Conservation (phyloP, 2,329 filamentous ascomycete species). For the Epichloe sp. region DNA sequence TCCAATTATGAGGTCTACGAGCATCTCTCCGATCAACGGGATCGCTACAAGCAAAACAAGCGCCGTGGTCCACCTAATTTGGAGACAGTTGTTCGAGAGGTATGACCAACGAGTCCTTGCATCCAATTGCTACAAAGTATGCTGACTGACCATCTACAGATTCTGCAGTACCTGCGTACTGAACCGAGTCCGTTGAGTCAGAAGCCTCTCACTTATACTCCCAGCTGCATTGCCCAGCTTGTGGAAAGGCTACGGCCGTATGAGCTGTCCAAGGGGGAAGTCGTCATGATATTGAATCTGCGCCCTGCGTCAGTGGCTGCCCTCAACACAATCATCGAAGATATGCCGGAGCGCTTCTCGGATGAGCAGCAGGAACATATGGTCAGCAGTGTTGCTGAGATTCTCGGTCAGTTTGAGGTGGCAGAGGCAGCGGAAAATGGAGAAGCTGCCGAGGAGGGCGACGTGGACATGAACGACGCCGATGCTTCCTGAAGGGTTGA, state of each 20-base stretch:
- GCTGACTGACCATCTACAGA: conserved; percentile 22
- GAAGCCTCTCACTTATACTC: conserved; percentile 38
- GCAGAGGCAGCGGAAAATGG: conserved; percentile 14
- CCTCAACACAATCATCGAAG: conserved; percentile 52
- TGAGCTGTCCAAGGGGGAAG: conserved; percentile 55
- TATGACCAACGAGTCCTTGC: conserved; percentile 18
- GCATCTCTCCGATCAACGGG: conserved; percentile 45
- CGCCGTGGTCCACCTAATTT: conserved; percentile 43
- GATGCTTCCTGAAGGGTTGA: conserved; percentile 11
- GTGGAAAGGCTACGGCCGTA: conserved; percentile 42
- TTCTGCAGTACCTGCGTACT: conserved; percentile 46
- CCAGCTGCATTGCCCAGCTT: conserved; percentile 38
- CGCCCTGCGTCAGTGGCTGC: conserved; percentile 43
- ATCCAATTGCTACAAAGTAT: not conserved
- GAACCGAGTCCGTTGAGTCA: conserved; percentile 43
- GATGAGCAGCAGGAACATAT: conserved; percentile 47
- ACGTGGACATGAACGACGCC: conserved; percentile 25
- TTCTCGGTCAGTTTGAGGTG: conserved; percentile 38
- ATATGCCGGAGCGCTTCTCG: conserved; percentile 47
- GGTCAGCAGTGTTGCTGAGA: conserved; percentile 39
- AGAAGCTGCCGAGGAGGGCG: conserved; percentile 20
- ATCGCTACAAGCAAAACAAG: conserved; percentile 36
- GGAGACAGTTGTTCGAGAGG: conserved; percentile 51
- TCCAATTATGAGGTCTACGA: conserved; percentile 62
- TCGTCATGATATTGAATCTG: conserved; percentile 55